Base-by-base conservation (phyloP, 208 protist genomes). In the Zelonia costaricensis region DNA sequence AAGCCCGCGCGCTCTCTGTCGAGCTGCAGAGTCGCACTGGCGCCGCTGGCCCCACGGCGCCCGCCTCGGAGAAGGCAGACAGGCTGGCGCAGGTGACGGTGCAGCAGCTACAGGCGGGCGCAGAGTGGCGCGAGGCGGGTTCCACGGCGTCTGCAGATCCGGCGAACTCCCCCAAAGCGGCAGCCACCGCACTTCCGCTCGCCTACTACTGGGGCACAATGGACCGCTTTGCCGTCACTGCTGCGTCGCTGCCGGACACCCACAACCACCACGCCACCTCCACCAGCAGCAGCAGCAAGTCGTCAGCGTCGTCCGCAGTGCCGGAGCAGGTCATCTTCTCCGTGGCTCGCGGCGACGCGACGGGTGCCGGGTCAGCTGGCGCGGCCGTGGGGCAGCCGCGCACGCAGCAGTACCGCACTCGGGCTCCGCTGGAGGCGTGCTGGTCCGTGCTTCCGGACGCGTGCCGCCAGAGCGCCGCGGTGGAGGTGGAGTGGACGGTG, bases 161-260 rank as follows among this genome's bases (percentile, higher is more conserved):
- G 28, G 9, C 20, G 20, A 40, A 25, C 10, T 15, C 42, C 36
- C 12, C 15, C 16, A 16, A 35, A 2, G 54, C 54, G 9, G 5
- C 25, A 27, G 47, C 38, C 4, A 25, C 64, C 3, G 13, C 23
- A 13, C 56, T 71, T 16, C 56, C 49, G 8, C 18, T 39, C 0
- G 64, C 64, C 8, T 59, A 63, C 52, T 73, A 73, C 23, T 73
- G 66, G 66, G 66, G 66, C 13, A 55, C 57, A 18, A 44, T 66
- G 35, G 52, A 73, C 10, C 33, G 36, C 18, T 28, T 73, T 16
- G 18, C 28, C 42, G 27, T 73, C 31, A 62, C 58, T 7, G 64
- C 64, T 20, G 48, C 42, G 2, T 49, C 60, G 3, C 49, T 63
- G 27, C 25, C 18, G 20, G 10, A 4, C 5, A 9, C 18, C 10